Percentiles rank a stretch among this genome's conserved stretches.
These are phyloP conservation scores for Grigorovia transvaalensis DNA, from an alignment of 805 yeast genomes.

Conservation along the genomic window DNA sequence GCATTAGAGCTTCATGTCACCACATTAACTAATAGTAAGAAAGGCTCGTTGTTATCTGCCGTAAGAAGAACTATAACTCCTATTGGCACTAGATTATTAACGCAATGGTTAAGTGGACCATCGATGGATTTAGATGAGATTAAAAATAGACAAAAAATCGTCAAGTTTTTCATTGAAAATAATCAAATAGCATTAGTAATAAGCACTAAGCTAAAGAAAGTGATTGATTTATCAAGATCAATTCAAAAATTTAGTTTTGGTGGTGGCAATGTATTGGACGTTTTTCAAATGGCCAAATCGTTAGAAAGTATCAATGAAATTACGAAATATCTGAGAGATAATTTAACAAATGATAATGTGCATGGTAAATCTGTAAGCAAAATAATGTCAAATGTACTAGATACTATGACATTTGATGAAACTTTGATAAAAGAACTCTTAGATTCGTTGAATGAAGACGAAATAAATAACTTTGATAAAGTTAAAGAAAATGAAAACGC, in stretches of 20 bases:
- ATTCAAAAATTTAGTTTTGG: conserved; percentile 48
- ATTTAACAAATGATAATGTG: conserved; percentile 12
- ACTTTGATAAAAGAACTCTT: conserved; percentile 35
- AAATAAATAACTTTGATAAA: conserved; percentile 13
- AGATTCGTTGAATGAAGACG: conserved; percentile 33
- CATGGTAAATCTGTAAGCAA: conserved; percentile 18
- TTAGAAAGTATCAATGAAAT: conserved; percentile 30
- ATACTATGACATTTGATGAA: conserved; percentile 31
- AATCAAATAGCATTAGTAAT: conserved; percentile 24
- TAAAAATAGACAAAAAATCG: conserved; percentile 42
- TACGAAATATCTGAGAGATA: conserved; percentile 8
- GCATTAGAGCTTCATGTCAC: conserved; percentile 64
- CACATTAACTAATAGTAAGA: conserved; percentile 42
- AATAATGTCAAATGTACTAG: conserved; percentile 17
- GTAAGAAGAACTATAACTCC: conserved; percentile 67
- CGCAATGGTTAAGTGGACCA: conserved; percentile 79
- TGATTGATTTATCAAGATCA: conserved; percentile 50
- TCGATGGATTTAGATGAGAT: conserved; percentile 50
- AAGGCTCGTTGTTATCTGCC: conserved; percentile 62
- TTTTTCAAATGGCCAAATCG: conserved; percentile 35
- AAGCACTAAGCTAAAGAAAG: conserved; percentile 31
- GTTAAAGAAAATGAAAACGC: neutral
- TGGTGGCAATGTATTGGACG: conserved; percentile 35
- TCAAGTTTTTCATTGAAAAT: conserved; percentile 33
- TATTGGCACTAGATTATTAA: conserved; percentile 70